phyloP scores from a whole-genome alignment of 257 asterid species.

The Lycium ferocissimum region DNA sequence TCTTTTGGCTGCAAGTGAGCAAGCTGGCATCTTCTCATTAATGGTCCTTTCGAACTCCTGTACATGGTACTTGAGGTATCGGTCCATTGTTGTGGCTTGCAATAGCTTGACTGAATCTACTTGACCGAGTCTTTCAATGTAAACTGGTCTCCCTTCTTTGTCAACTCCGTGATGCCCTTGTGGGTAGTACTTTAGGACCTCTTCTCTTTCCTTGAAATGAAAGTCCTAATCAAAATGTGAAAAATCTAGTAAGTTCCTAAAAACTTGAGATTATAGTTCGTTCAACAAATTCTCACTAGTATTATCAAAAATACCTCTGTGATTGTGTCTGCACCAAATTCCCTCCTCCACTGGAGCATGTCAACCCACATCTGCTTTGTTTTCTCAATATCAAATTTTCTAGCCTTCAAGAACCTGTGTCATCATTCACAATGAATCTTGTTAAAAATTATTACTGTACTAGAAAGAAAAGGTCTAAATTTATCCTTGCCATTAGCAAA shows the following conservation, averaged over 20 bases:
- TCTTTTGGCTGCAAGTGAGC: constrained; percentile 83
- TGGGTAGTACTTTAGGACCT: constrained; percentile 88
- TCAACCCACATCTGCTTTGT: constrained; percentile 98
- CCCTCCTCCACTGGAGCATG: constrained; percentile 98
- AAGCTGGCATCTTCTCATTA: constrained; percentile 84
- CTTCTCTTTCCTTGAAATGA: constrained; percentile 80
- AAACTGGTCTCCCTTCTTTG: constrained; percentile 91
- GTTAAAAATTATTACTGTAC: not conserved
- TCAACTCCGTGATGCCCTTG: constrained; percentile 97
- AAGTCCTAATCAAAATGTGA: constrained; percentile 55
- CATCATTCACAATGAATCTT: not conserved
- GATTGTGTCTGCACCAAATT: constrained; percentile 77
- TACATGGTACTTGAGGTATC: constrained; percentile 85
- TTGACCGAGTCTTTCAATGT: constrained; percentile 81
- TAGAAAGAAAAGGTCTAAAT: not conserved
- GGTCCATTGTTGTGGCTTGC: constrained; percentile 88
- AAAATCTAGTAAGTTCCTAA: not conserved
- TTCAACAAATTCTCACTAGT: not conserved
- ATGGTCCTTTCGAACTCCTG: constrained; percentile 95
- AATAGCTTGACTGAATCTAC: constrained; percentile 87
- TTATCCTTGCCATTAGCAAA: not conserved
- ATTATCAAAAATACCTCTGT: constrained; percentile 61
- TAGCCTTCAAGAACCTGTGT: constrained; percentile 85
- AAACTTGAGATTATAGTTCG: not conserved
- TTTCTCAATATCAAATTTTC: constrained; percentile 88